A percentile compares a stretch with the other conserved stretches of the same genome.
phyloP scores from a whole-genome alignment of 2,329 filamentous ascomycete species.

The Aspergillus fischeri region DNA sequence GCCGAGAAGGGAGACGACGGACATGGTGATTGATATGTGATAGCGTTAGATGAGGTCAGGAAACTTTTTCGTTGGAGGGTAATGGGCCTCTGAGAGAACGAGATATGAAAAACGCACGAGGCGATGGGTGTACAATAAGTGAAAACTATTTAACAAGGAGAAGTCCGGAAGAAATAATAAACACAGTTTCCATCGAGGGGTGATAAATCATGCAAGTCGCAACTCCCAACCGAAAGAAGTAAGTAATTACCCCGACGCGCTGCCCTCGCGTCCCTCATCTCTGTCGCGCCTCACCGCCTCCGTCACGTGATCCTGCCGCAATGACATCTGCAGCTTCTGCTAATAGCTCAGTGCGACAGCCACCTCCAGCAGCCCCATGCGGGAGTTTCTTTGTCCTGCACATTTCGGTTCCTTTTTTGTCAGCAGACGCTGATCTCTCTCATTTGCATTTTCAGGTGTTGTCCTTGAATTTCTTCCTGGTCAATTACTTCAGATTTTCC shows the following conservation, averaged over 20 bases:
- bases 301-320: slow-evolving; percentile 23
- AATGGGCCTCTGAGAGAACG: background rate
- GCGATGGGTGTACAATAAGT: background rate
- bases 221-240: slow-evolving; percentile 7
- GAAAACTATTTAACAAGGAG: background rate
- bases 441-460: background rate
- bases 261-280: slow-evolving; percentile 24
- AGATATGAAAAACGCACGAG: background rate
- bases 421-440: background rate
- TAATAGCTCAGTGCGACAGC: slow-evolving; percentile 3
- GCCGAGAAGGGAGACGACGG: slow-evolving; percentile 90
- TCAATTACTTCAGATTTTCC: background rate
- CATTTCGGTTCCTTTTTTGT: background rate
- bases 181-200: background rate
- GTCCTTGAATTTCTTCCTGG: background rate
- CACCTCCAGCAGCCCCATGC: slow-evolving; percentile 1
- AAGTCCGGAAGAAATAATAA: background rate
- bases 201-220: background rate
- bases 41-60: slow-evolving; percentile 6
- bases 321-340: slow-evolving; percentile 23
- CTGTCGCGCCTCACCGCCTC: slow-evolving; percentile 29
- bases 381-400: slow-evolving; percentile 8
- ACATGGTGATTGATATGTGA: slow-evolving; percentile 59
- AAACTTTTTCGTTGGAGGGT: background rate
- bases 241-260: slow-evolving; percentile 17